Evolutionary conservation across 331 rosid genomes (phyloP).

Genomic region (Malus hybrid): DNA sequence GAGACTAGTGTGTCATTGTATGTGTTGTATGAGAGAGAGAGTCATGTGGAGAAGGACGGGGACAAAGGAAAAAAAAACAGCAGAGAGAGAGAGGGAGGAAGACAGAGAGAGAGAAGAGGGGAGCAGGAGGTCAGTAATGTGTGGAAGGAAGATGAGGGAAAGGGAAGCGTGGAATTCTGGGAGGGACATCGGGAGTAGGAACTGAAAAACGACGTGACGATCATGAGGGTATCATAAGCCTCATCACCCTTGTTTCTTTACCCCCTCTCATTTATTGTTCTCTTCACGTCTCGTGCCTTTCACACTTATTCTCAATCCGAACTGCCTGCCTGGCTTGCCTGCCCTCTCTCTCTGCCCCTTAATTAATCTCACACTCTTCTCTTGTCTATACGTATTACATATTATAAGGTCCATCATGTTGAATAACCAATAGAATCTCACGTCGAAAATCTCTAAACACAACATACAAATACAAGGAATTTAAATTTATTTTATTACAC

Average conservation of each 20-base stretch:
- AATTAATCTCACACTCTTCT: neutral
- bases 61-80: slow-evolving; percentile 4
- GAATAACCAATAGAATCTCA: too few relatives aligned
- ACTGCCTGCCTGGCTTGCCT: slow-evolving; percentile 56
- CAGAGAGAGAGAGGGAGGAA: slow-evolving; percentile 5
- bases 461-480: too few relatives aligned
- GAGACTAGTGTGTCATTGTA: too few relatives aligned
- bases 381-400: neutral
- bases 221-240: slow-evolving; percentile 91
- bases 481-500: too few relatives aligned
- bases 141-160: neutral
- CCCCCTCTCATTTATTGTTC: slow-evolving; percentile 42
- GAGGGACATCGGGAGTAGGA: slow-evolving; percentile 78
- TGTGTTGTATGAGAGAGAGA: slow-evolving; percentile 5
- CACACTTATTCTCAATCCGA: slow-evolving; percentile 79
- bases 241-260: slow-evolving; percentile 35
- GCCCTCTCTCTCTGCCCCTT: neutral
- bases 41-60: slow-evolving; percentile 10
- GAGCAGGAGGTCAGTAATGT: neutral
- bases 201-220: slow-evolving; percentile 97
- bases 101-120: slow-evolving; percentile 6
- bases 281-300: slow-evolving; percentile 63
- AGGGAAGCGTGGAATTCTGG: slow-evolving; percentile 94
- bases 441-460: too few relatives aligned
- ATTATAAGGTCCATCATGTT: too few relatives aligned